Conservation (phyloP, 257 asterid genomes). For the Hygrophila difformis region DNA sequence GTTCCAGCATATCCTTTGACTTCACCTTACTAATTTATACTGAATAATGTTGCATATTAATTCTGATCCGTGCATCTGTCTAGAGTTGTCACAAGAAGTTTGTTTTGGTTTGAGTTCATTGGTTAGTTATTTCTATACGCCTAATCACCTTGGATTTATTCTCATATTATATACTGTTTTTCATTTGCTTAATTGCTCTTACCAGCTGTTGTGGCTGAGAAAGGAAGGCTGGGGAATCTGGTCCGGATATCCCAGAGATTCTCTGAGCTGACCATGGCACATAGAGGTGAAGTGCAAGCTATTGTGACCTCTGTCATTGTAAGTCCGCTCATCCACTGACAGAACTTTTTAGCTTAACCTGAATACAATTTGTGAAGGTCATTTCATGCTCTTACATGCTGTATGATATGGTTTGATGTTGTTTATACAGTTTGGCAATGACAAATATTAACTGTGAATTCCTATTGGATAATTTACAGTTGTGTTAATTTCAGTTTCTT, state of each 20-base stretch:
- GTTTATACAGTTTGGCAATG: background rate
- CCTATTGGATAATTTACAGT: background rate
- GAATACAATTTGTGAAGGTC: conserved; percentile 5
- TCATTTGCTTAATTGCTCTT: background rate
- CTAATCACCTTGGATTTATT: no score
- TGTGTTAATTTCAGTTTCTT: background rate
- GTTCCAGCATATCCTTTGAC: no score
- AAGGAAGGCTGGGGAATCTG: conserved; percentile 62
- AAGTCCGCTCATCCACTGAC: conserved; percentile 28
- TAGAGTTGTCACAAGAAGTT: no score
- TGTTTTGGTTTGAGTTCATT: no score
- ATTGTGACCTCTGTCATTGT: conserved; percentile 81
- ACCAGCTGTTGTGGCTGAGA: conserved; percentile 61
- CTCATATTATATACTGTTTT: background rate
- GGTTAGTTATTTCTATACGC: no score
- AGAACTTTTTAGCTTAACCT: background rate
- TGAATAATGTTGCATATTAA: no score
- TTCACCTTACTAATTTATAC: no score
- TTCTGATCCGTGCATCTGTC: no score
- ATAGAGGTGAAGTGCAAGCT: conserved; percentile 78
- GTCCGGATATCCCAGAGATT: conserved; percentile 66
- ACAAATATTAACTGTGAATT: background rate
- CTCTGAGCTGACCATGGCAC: conserved; percentile 79
- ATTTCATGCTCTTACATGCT: background rate
- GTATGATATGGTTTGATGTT: background rate